phyloP scores from a whole-genome alignment of 306 rosid species.

The Aeschynomene evenia region DNA sequence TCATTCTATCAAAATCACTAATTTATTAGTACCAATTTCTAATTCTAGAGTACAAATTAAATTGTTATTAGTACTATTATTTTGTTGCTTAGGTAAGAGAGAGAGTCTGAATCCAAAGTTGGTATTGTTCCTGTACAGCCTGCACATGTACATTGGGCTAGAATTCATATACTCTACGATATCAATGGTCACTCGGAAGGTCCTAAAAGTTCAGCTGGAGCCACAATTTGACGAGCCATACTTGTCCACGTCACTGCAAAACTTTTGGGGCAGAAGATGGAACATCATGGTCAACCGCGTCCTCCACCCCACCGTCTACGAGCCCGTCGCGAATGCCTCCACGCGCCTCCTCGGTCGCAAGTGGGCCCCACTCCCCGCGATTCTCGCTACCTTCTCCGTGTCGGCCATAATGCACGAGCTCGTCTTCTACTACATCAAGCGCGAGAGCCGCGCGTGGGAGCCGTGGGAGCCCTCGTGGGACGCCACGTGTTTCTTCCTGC shows the following conservation, averaged over 20 bases:
- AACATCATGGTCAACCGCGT: slow-evolving; percentile 31
- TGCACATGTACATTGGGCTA: slow-evolving; percentile 39
- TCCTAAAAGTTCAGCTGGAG: slow-evolving; percentile 23
- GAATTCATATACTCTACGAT: slow-evolving; percentile 7
- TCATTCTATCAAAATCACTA: too few relatives aligned
- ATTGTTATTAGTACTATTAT: too few relatives aligned
- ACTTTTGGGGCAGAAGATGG: slow-evolving; percentile 47
- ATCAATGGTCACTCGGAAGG: not conserved
- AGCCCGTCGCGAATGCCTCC: not conserved
- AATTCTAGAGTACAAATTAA: too few relatives aligned
- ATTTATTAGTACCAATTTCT: too few relatives aligned
- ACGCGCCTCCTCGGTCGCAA: not conserved
- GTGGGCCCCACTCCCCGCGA: slow-evolving; percentile 36
- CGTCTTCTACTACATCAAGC: slow-evolving; percentile 29
- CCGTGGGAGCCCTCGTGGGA: slow-evolving; percentile 45
- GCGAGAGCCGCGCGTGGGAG: slow-evolving; percentile 42
- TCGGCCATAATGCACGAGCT: slow-evolving; percentile 40
- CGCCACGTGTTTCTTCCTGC: slow-evolving; percentile 24
- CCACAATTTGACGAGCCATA: slow-evolving; percentile 37
- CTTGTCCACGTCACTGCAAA: slow-evolving; percentile 31
- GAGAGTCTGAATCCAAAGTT: slow-evolving; percentile 27
- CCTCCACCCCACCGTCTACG: slow-evolving; percentile 31
- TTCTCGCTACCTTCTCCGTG: slow-evolving; percentile 15
- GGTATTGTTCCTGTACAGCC: slow-evolving; percentile 5
- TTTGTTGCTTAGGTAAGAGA: not conserved